Percentiles rank a stretch among this genome's conserved stretches.
Evolutionary conservation across 495 filamentous ascomycete genomes (phyloP).

Genomic region (Beverwykella pulmonaria): DNA sequence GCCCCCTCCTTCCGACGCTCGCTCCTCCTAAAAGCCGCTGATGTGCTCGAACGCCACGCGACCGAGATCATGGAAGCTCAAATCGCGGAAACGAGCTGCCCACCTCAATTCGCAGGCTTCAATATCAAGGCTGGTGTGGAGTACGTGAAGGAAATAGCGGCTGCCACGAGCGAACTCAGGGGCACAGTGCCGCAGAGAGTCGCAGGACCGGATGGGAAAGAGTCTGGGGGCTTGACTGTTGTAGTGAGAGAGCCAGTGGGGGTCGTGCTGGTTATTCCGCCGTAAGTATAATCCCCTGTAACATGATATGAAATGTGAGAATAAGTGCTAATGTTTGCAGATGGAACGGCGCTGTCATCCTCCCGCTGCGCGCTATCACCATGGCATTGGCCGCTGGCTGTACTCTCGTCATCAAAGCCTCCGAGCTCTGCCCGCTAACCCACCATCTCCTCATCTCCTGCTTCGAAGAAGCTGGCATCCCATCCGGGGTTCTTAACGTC

Average conservation of each 20-base stretch:
- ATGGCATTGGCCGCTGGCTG: constrained; percentile 29
- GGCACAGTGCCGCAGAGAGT: constrained; percentile 40
- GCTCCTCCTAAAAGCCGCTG: constrained; percentile 70
- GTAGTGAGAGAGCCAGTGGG: constrained; percentile 43
- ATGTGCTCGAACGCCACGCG: constrained; percentile 62
- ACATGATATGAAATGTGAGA: neutral
- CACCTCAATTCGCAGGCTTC: constrained; percentile 33
- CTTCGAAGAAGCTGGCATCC: constrained; percentile 41
- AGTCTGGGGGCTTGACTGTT: constrained; percentile 11
- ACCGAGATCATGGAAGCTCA: constrained; percentile 47
- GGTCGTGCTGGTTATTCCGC: constrained; percentile 40
- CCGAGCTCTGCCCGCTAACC: constrained; percentile 32
- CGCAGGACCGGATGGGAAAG: constrained; percentile 38
- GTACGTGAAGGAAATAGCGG: constrained; percentile 42
- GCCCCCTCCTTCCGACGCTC: constrained; percentile 65
- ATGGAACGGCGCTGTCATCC: constrained; percentile 43
- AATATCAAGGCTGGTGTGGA: constrained; percentile 30
- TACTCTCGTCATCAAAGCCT: constrained; percentile 32
- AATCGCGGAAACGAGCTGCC: constrained; percentile 39
- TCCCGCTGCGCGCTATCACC: constrained; percentile 25
- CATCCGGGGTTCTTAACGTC: constrained; percentile 38
- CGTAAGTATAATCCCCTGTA: neutral
- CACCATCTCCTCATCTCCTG: constrained; percentile 40
- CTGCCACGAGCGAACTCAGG: constrained; percentile 27
- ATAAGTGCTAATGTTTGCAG: neutral